Percentiles rank a stretch among this genome's conserved stretches.
These are phyloP conservation scores for Globisporangium spinosum DNA, from an alignment of 352 stramenopile species.

Conservation along the genomic window DNA sequence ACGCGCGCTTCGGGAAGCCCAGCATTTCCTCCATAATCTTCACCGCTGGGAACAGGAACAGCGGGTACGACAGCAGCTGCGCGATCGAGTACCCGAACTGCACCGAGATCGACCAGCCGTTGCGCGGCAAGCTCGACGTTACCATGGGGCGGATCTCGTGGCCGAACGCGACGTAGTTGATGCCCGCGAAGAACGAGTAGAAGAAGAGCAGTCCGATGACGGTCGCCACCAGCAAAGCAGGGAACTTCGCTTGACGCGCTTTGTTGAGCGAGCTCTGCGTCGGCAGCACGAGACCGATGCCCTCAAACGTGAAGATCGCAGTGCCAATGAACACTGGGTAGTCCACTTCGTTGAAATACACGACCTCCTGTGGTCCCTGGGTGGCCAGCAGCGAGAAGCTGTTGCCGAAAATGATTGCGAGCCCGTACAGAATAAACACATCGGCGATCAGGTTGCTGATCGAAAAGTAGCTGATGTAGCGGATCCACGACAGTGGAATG, in stretches of 20 bases:
- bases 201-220: slow-evolving; percentile 73
- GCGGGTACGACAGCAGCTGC: slow-evolving; percentile 72
- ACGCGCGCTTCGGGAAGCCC: slow-evolving; percentile 60
- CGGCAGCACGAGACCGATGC: slow-evolving; percentile 74
- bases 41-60: slow-evolving; percentile 77
- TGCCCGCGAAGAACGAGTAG: slow-evolving; percentile 77
- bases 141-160: slow-evolving; percentile 59
- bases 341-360: slow-evolving; percentile 65
- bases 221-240: slow-evolving; percentile 48
- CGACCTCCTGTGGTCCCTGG: slow-evolving; percentile 45
- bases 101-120: slow-evolving; percentile 69
- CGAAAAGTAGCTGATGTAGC: slow-evolving; percentile 85
- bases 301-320: slow-evolving; percentile 79
- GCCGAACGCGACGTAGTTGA: slow-evolving; percentile 82
- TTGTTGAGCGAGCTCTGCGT: slow-evolving; percentile 67
- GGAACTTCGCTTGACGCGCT: slow-evolving; percentile 62
- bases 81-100: slow-evolving; percentile 77
- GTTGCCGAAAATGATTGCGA: slow-evolving; percentile 73
- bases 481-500: slow-evolving; percentile 80
- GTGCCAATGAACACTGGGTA: slow-evolving; percentile 81
- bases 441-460: slow-evolving; percentile 83
- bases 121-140: slow-evolving; percentile 66
- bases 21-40: slow-evolving; percentile 87
- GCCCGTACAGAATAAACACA: slow-evolving; percentile 81
- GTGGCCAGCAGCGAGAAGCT: slow-evolving; percentile 57